Evolutionary conservation across 192 early-diverging fungal species (phyloP).

Genomic region (Rhizophagus prolifer): DNA sequence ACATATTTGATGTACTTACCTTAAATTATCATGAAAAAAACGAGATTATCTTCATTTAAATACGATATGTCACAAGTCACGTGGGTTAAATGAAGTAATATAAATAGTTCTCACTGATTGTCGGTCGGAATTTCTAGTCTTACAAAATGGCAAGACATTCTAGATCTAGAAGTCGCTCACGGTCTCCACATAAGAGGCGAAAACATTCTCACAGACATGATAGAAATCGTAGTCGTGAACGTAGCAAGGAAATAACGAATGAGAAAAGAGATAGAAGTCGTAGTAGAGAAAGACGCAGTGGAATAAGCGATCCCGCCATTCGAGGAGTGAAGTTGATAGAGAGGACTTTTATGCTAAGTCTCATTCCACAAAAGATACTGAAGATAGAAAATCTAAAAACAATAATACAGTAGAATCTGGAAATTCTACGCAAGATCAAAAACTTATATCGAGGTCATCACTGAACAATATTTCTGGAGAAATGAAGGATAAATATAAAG

Average conservation of each 20-base stretch:
- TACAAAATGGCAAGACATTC: slow-evolving; percentile 24
- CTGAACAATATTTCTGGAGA: not conserved
- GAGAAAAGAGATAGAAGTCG: slow-evolving; percentile 20
- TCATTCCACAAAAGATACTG: slow-evolving; percentile 32
- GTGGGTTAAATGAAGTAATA: no score
- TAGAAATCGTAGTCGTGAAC: slow-evolving; percentile 19
- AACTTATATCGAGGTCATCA: not conserved
- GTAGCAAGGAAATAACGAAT: slow-evolving; percentile 32
- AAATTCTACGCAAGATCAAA: not conserved
- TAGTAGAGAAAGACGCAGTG: slow-evolving; percentile 30
- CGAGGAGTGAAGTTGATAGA: slow-evolving; percentile 35
- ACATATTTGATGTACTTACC: no score
- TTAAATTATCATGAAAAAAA: no score
- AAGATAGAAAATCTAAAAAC: slow-evolving; percentile 20
- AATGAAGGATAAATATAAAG: not conserved
- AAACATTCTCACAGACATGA: slow-evolving; percentile 35
- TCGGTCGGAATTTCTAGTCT: no score
- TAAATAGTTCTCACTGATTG: no score
- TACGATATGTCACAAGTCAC: no score
- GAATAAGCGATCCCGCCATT: slow-evolving; percentile 33
- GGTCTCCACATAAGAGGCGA: slow-evolving; percentile 31
- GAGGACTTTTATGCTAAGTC: slow-evolving; percentile 23
- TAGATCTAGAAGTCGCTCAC: slow-evolving; percentile 23
- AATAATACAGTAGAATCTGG: not conserved
- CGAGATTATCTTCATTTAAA: no score